A percentile compares a stretch with the other conserved stretches of the same genome.
These are phyloP conservation scores for Micromonas commoda DNA, from an alignment of 139 green algal species.

Conservation along the genomic window DNA sequence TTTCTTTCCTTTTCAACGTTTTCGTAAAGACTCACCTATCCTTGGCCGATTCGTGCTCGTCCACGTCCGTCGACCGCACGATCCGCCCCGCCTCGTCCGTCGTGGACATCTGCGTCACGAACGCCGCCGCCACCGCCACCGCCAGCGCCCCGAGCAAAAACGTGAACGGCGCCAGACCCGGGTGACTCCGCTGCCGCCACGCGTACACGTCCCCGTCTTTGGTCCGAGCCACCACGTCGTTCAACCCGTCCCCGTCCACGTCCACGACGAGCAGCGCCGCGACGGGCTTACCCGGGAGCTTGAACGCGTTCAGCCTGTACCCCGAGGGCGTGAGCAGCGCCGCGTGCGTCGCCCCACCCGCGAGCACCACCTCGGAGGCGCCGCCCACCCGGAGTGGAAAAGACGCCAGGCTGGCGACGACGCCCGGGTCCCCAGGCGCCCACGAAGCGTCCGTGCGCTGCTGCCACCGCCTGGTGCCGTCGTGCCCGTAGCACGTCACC, in stretches of 20 bases:
- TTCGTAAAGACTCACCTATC: too few species aligned
- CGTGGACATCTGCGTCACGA: background rate
- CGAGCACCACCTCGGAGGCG: background rate
- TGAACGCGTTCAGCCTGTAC: background rate
- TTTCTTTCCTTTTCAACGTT: too few species aligned
- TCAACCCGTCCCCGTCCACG: slow-evolving; percentile 1
- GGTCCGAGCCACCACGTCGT: slow-evolving; percentile 5
- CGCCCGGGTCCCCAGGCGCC: background rate
- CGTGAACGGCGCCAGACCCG: background rate
- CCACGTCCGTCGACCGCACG: too few species aligned
- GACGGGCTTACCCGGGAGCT: background rate
- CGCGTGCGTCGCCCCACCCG: background rate
- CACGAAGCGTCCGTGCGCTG: background rate
- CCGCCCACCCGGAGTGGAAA: background rate
- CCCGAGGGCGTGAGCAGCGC: background rate
- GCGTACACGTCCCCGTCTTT: background rate
- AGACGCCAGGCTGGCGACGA: background rate
- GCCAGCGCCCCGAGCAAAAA: background rate
- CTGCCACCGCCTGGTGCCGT: slow-evolving; percentile 6
- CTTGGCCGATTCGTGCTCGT: too few species aligned
- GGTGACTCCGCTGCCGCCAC: background rate
- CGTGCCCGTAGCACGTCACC: slow-evolving; percentile 18
- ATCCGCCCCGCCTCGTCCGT: too few species aligned
- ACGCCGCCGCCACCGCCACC: background rate
- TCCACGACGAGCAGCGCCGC: background rate